A percentile compares a stretch with the other conserved stretches of the same genome.
Evolutionary conservation across 2,329 filamentous ascomycete species (phyloP).

Genomic region (Gliomastix tumulicola): DNA sequence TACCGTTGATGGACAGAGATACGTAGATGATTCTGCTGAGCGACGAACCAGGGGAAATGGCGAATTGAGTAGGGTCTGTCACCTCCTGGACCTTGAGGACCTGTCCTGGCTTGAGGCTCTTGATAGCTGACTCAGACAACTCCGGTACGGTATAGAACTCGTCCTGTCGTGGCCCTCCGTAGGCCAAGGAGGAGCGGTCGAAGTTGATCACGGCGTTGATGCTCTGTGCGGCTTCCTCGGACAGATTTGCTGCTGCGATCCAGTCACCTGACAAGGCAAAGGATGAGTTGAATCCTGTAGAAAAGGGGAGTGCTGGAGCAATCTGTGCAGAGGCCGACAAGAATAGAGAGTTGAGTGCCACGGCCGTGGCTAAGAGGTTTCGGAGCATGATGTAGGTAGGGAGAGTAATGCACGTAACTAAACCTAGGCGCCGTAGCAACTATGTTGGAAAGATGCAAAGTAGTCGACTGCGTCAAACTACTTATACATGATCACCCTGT

Average conservation of each 20-base stretch:
- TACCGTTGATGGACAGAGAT: neutral
- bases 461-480: too few relatives aligned
- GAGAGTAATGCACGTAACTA: too few relatives aligned
- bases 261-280: constrained; percentile 4
- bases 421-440: too few relatives aligned
- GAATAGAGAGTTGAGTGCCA: too few relatives aligned
- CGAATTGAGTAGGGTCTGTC: constrained; percentile 2
- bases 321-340: too few relatives aligned
- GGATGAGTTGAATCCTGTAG: constrained; percentile 9
- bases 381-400: too few relatives aligned
- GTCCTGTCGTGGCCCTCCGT: constrained; percentile 9
- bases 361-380: too few relatives aligned
- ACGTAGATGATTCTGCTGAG: neutral
- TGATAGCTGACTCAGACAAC: too few relatives aligned
- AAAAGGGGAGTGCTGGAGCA: too few relatives aligned
- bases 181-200: constrained; percentile 6
- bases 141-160: constrained; percentile 7
- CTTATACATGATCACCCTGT: too few relatives aligned
- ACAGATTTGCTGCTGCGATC: constrained; percentile 5
- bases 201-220: constrained; percentile 7
- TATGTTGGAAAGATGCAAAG: too few relatives aligned
- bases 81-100: constrained; percentile 9
- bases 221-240: constrained; percentile 1
- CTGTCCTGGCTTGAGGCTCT: constrained; percentile 4
- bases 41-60: constrained; percentile 1